Evolutionary conservation across 768 basidiomycete genomes (phyloP).

Genomic region (Pleurotus ostreatus): DNA sequence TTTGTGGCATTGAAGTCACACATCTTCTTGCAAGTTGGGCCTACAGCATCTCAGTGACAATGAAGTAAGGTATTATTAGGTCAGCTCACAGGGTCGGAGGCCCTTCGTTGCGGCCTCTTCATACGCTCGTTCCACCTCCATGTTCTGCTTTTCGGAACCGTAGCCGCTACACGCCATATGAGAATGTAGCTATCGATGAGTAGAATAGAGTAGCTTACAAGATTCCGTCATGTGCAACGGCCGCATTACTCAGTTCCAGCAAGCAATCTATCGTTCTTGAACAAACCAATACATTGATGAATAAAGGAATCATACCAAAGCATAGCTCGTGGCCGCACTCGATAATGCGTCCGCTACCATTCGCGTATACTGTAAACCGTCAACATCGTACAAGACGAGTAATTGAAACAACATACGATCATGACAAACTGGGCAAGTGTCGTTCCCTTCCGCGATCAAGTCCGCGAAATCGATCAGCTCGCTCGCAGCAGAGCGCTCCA

Average conservation of each 20-base stretch:
- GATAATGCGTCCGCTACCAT: slow-evolving; percentile 55
- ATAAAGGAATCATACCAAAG: slow-evolving; percentile 32
- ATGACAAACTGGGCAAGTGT: slow-evolving; percentile 61
- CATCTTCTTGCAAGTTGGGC: slow-evolving; percentile 68
- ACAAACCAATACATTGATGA: neutral
- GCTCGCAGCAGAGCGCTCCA: slow-evolving; percentile 41
- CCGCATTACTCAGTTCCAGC: slow-evolving; percentile 45
- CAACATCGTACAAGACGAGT: neutral
- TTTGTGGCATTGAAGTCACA: slow-evolving; percentile 41
- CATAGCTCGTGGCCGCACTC: slow-evolving; percentile 68
- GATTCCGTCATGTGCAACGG: slow-evolving; percentile 52
- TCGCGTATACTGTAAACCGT: slow-evolving; percentile 34
- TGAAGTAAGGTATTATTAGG: neutral
- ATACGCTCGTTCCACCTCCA: slow-evolving; percentile 44
- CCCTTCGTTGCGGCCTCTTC: slow-evolving; percentile 53
- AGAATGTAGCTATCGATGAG: neutral
- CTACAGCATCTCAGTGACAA: slow-evolving; percentile 23
- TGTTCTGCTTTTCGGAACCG: slow-evolving; percentile 38
- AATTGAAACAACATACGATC: slow-evolving; percentile 40
- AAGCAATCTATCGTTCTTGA: slow-evolving; percentile 41
- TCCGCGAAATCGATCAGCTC: slow-evolving; percentile 44
- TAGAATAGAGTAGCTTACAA: slow-evolving; percentile 38
- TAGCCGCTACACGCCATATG: slow-evolving; percentile 27
- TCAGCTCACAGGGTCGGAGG: slow-evolving; percentile 52
- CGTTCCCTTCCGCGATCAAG: slow-evolving; percentile 37